These are phyloP conservation scores for Sphagnum magellanicum DNA, from an alignment of 228 moss, liverwort and hornwort species.

Conservation along the genomic window DNA sequence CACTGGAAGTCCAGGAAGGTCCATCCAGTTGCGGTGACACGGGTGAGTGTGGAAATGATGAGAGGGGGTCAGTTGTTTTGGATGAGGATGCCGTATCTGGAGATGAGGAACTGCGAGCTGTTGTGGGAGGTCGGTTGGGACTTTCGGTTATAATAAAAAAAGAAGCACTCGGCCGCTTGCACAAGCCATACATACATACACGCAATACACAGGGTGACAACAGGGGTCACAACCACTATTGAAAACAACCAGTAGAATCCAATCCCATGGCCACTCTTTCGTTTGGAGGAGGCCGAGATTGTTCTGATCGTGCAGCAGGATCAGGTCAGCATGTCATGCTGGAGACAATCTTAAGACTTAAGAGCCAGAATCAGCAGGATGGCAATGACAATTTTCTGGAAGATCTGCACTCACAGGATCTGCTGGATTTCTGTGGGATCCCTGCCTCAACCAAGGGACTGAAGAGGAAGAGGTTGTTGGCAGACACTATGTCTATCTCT, in stretches of 20 bases:
- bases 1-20: neutral
- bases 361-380: constrained; percentile 17
- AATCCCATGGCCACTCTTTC: neutral
- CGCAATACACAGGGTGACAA: constrained; percentile 1
- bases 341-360: constrained; percentile 66
- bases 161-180: constrained; percentile 1
- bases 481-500: constrained; percentile 9
- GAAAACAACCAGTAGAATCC: constrained; percentile 2
- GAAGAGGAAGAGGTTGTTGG: constrained; percentile 59
- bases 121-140: neutral
- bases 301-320: neutral
- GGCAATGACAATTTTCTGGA: constrained; percentile 10
- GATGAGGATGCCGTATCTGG: neutral
- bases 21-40: neutral
- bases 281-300: constrained; percentile 1
- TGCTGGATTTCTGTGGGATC: constrained; percentile 26
- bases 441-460: constrained; percentile 54
- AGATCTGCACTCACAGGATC: constrained; percentile 9
- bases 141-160: neutral
- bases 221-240: neutral
- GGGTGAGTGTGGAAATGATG: neutral
- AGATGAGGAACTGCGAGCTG: neutral
- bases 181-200: constrained; percentile 6
- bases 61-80: neutral
- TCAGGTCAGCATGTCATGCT: neutral